A percentile compares a stretch with the other conserved stretches of the same genome.
phyloP scores from a whole-genome alignment of 345 rosid species.

The Eucalyptus cloeziana region DNA sequence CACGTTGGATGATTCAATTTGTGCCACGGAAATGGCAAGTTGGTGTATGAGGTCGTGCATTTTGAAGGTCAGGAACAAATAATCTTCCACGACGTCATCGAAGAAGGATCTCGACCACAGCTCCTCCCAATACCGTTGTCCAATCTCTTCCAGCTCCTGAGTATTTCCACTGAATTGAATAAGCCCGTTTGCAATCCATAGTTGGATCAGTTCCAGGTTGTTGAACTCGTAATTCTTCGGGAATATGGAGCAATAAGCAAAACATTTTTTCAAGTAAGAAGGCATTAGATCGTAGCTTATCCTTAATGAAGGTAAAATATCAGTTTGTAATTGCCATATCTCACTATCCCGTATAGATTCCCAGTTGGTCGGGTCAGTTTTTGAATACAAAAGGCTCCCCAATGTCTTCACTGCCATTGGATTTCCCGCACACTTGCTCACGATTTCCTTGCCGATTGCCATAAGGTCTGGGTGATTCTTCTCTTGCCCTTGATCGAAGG shows the following conservation, averaged over 20 bases:
- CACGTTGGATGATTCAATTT: background rate
- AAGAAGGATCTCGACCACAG: conserved; percentile 21
- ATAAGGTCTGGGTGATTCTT: background rate
- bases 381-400: background rate
- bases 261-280: conserved; percentile 18
- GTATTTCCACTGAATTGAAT: background rate
- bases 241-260: conserved; percentile 19
- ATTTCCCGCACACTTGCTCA: conserved; percentile 1
- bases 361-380: background rate
- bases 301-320: background rate
- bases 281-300: conserved; percentile 24
- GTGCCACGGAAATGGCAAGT: background rate
- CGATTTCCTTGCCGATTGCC: background rate
- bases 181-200: conserved; percentile 5
- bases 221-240: conserved; percentile 6
- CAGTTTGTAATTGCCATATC: background rate
- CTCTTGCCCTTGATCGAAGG: background rate
- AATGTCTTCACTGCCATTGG: conserved; percentile 3
- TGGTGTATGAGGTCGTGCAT: conserved; percentile 27
- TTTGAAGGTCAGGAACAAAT: background rate
- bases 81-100: background rate
- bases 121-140: conserved; percentile 3
- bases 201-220: background rate
- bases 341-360: background rate
- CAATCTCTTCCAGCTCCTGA: conserved; percentile 1